A percentile compares a stretch with the other conserved stretches of the same genome.
Evolutionary conservation across 2,329 filamentous ascomycete genomes (phyloP).

Genomic region (Graphilbum sp.): DNA sequence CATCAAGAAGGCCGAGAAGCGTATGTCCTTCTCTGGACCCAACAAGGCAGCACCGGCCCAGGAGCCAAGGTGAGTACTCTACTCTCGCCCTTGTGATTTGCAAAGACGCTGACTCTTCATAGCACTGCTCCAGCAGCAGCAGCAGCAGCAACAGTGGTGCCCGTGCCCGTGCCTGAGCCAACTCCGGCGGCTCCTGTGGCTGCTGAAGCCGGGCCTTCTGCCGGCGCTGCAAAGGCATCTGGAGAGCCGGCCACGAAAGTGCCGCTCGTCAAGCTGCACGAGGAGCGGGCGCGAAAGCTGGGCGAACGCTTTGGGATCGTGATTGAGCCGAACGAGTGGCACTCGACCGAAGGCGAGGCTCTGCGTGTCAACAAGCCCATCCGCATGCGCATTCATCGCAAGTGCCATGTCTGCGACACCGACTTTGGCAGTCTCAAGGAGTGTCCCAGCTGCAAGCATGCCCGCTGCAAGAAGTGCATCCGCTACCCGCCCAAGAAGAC

Average conservation of each 20-base stretch:
- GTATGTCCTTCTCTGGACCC: conserved; percentile 9
- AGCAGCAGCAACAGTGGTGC: background rate
- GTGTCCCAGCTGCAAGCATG: conserved; percentile 64
- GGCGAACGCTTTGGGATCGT: conserved; percentile 39
- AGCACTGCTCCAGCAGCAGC: background rate
- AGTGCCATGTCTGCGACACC: conserved; percentile 66
- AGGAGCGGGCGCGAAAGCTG: conserved; percentile 39
- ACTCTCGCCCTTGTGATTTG: background rate
- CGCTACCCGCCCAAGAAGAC: conserved; percentile 53
- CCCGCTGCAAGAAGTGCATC: conserved; percentile 64
- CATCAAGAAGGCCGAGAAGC: conserved; percentile 26
- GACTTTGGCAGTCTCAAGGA: conserved; percentile 57
- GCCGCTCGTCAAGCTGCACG: conserved; percentile 33
- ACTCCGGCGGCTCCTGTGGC: background rate
- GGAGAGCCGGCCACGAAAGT: conserved; percentile 15
- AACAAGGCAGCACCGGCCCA: conserved; percentile 6
- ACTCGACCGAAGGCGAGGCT: conserved; percentile 35
- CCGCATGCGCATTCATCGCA: conserved; percentile 60
- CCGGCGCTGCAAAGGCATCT: background rate
- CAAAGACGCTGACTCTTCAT: no score
- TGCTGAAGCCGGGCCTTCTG: background rate
- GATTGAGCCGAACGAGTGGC: conserved; percentile 36
- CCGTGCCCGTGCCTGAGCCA: background rate
- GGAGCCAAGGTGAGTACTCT: conserved; percentile 3
- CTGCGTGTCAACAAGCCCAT: conserved; percentile 59